Evolutionary conservation across 2,329 filamentous ascomycete genomes (phyloP).

Genomic region (Aspergillus viridinutans): DNA sequence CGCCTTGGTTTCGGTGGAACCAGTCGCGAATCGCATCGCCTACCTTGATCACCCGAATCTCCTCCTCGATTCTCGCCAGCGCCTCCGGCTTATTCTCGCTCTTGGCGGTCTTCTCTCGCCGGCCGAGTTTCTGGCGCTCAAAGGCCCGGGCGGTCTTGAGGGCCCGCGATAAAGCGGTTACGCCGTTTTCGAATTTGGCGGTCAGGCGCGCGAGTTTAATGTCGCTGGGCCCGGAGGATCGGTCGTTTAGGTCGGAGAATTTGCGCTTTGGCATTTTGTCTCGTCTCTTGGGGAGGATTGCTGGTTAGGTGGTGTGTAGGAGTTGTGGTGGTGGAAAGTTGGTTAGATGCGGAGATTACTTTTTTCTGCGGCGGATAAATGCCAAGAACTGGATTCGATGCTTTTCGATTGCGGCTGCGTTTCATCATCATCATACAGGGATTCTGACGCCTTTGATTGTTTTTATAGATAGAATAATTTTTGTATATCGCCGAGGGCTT

Average conservation of each 20-base stretch:
- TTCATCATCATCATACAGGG: background rate
- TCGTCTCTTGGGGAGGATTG: background rate
- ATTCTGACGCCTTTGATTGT: background rate
- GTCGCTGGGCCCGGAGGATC: constrained; percentile 9
- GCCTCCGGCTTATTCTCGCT: constrained; percentile 39
- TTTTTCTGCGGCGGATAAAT: constrained; percentile 2
- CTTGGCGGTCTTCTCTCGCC: constrained; percentile 54
- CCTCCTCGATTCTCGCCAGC: constrained; percentile 47
- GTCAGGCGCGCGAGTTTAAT: constrained; percentile 35
- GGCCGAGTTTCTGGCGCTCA: constrained; percentile 60
- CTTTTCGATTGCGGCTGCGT: background rate
- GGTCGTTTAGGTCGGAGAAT: constrained; percentile 28
- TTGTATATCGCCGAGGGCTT: too few species aligned
- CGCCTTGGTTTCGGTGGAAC: background rate
- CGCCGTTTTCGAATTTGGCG: constrained; percentile 48
- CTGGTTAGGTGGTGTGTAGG: background rate
- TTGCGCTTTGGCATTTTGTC: constrained; percentile 40
- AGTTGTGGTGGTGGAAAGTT: background rate
- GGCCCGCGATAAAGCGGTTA: constrained; percentile 48
- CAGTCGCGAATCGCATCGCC: constrained; percentile 1
- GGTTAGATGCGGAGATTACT: background rate
- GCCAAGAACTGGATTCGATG: constrained; percentile 5
- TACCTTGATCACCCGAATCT: constrained; percentile 57
- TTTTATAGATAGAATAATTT: background rate
- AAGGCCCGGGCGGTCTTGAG: constrained; percentile 58